Base-by-base conservation (phyloP, 2,329 filamentous ascomycete genomes). In the Penicillium thymicola region DNA sequence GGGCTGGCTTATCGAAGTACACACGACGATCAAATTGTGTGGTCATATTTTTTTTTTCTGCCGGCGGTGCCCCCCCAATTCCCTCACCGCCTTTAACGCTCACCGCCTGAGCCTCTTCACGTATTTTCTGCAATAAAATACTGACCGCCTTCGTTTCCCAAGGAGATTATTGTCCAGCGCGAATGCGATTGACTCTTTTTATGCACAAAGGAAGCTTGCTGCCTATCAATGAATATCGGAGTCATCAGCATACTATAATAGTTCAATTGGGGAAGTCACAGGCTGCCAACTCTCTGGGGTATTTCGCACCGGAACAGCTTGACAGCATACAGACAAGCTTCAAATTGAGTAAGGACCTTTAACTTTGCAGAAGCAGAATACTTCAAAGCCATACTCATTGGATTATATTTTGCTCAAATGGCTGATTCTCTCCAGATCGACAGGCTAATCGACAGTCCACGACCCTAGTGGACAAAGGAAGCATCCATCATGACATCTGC, bases 41-140 rank as follows among this genome's bases (percentile, higher is more conserved):
- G 63, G 58, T 73, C 68, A 72, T 67, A 69, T 72, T 61, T 64
- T 67, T 66, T 65, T 65, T 72, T 72, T 72, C 62, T 71, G 69
- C 63, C 67, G 57, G 63, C 63, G 64, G 61, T 61, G 66, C 61
- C 59, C 59, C 59, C 46, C 57, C 40, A 32, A 53, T 51, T 40
- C 14, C 11, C 32, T 38, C 25, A 59, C 51, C 49, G 43, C 40
- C 30, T 21, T 4, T 13, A 10, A 9, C 10, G 1, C 28, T 45
- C 36, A 56, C 54, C 49, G 49, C 36, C 48, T 8, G 16, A 23
- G 4, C 21, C 34, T 27, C 27, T 30, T 28, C 37, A 25, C 11
- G 3, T 16, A 10, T 52, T 56, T 56, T 56, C 54, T 56, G 54
- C 54, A 51, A 16, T 13, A 1, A 8, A 34, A 30, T 11, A n/a